Evolutionary conservation across 2,329 filamentous ascomycete genomes (phyloP), one percentile per base, ranked within the genome.

Genomic region (Zopfia rhizophila): DNA sequence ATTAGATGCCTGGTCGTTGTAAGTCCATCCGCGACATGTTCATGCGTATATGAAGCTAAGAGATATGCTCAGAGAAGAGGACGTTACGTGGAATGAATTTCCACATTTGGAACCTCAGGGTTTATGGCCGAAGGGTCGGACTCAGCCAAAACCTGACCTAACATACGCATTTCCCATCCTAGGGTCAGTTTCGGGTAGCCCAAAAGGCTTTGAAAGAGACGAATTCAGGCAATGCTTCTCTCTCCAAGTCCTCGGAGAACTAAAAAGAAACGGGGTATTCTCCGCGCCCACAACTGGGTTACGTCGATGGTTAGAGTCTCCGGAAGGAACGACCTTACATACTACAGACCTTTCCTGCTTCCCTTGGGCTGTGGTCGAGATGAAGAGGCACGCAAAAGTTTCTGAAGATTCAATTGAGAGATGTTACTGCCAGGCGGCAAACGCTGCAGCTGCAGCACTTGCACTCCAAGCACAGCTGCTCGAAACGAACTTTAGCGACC

Each of bases 351-450:
- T 10, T 6, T 29, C 13, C 7, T 53, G 45, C 18, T 53, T 53
- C 22, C 50, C 50, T 3, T 53, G 45, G 45, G 50, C 50, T 12
- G 18, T 53, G 4, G 42, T 50, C 6, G 45, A 53, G 27, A 30
- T 53, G 17, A 44, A 47, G n/a, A 24, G 28, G 21, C 11, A 39
- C n/a, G 28, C 16, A 23, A 5, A 12, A 30, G 10, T 7, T 27
- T 10, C 35, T 21, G 18, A 33, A 4, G 8, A 16, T 6, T 23
- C 19, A n/a, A 22, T 19, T 19, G 38, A 40, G 8, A 32, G 38
- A 30, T 53, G 50, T 19, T 53, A 47, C 21, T 49, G 38, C 24
- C 45, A 49, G 16, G 50, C 50, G 8, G 45, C 50, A 10, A 50
- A 53, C 32, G 46, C 50, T 27, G 32, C 42, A 14, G 42, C 42